Conservation (phyloP, 768 basidiomycete genomes). For the Lactarius akahatsu region DNA sequence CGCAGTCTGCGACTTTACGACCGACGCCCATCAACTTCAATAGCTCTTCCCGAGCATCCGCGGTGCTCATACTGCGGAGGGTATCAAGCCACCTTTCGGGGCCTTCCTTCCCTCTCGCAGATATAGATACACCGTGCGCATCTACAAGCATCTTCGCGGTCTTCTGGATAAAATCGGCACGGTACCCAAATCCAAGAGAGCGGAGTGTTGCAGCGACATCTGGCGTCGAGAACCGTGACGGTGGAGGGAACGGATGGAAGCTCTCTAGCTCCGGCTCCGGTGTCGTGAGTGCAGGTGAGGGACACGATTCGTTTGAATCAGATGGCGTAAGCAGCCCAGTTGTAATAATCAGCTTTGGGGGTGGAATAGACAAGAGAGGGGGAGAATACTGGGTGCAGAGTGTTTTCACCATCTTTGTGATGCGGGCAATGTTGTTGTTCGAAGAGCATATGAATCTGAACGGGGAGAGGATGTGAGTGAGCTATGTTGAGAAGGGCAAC, state of each 20-base stretch:
- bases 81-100: conserved; percentile 61
- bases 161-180: conserved; percentile 84
- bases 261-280: conserved; percentile 31
- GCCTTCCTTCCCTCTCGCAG: conserved; percentile 38
- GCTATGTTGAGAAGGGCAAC: not conserved
- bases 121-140: conserved; percentile 39
- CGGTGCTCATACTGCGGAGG: conserved; percentile 50
- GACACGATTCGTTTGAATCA: conserved; percentile 20
- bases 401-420: conserved; percentile 88
- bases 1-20: conserved; percentile 94
- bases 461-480: not conserved
- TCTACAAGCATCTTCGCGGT: conserved; percentile 79
- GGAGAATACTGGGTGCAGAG: conserved; percentile 78
- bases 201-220: conserved; percentile 66
- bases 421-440: conserved; percentile 94
- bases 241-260: conserved; percentile 86
- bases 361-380: conserved; percentile 53
- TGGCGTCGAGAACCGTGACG: conserved; percentile 59
- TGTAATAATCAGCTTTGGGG: conserved; percentile 32
- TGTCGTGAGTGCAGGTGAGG: conserved; percentile 17
- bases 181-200: conserved; percentile 90
- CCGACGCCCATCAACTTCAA: conserved; percentile 89
- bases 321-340: conserved; percentile 36
- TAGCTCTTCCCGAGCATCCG: conserved; percentile 69
- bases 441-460: conserved; percentile 94